These are phyloP conservation scores for Heliamphora pulchella DNA, from an alignment of 179 eudicot species.

Conservation along the genomic window DNA sequence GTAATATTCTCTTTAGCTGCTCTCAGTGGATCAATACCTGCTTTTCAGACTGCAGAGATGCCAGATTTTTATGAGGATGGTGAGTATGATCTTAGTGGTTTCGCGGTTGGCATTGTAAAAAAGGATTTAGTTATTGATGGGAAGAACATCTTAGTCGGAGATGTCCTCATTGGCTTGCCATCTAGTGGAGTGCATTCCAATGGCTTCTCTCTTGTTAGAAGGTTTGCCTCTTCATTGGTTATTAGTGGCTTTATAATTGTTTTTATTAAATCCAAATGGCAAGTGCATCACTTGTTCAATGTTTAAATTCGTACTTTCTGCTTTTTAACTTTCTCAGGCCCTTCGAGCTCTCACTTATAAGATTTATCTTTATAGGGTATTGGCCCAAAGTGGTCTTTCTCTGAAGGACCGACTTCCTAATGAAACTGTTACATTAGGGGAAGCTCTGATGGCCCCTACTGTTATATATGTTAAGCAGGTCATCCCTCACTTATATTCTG, in stretches of 20 bases:
- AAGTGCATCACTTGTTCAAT: not conserved
- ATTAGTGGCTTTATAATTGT: not conserved
- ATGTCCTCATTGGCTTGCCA: constrained; percentile 82
- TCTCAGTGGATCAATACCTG: constrained; percentile 12
- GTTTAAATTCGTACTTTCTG: not conserved
- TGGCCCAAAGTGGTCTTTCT: constrained; percentile 54
- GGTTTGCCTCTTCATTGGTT: constrained; percentile 32
- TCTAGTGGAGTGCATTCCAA: constrained; percentile 97
- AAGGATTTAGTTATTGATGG: constrained; percentile 83
- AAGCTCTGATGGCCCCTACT: constrained; percentile 93
- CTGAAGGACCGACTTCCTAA: constrained; percentile 66
- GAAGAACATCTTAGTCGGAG: constrained; percentile 65
- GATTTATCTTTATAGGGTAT: constrained; percentile 40
- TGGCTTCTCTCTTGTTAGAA: constrained; percentile 93
- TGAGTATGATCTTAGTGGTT: constrained; percentile 95
- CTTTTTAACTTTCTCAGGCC: not conserved
- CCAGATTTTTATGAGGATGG: constrained; percentile 88
- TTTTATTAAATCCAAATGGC: too few relatives aligned
- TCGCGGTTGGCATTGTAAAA: constrained; percentile 87
- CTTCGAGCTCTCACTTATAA: not conserved
- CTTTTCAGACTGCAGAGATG: constrained; percentile 94
- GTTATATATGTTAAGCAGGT: constrained; percentile 96
- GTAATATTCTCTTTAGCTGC: not conserved
- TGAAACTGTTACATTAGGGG: constrained; percentile 52
- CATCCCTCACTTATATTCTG: not conserved